Conservation (phyloP, 148 eudicot genomes). For the Persicaria maculosa region DNA sequence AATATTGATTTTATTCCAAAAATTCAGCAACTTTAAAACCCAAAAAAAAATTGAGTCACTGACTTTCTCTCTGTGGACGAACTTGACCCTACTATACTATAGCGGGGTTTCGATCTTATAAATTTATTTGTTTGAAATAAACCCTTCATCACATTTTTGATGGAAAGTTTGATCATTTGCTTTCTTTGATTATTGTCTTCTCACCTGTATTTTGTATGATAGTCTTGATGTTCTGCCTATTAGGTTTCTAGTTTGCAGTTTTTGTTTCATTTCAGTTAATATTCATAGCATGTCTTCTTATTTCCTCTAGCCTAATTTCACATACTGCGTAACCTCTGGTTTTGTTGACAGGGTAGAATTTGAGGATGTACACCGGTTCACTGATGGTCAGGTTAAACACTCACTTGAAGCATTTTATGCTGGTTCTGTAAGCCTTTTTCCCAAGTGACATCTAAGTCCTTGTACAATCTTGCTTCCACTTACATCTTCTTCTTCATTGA, state of each 20-base stretch:
- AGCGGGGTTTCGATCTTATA: no score
- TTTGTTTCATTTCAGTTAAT: background rate
- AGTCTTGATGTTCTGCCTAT: background rate
- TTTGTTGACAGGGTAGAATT: slow-evolving; percentile 71
- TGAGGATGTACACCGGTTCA: slow-evolving; percentile 81
- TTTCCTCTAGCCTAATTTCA: background rate
- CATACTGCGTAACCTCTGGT: background rate
- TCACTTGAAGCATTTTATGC: slow-evolving; percentile 97
- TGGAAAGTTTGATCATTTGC: background rate
- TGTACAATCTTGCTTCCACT: background rate
- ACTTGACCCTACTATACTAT: no score
- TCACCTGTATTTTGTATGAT: background rate
- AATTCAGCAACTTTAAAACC: no score
- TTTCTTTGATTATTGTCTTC: background rate
- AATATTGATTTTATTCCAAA: no score
- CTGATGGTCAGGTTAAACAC: slow-evolving; percentile 96
- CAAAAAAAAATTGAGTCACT: no score
- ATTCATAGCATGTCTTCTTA: background rate
- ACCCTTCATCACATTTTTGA: no score
- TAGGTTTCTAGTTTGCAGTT: background rate
- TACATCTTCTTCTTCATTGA: no score
- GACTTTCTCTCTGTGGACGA: no score
- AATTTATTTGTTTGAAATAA: no score
- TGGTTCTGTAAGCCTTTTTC: slow-evolving; percentile 62
- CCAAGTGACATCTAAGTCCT: background rate